Percentiles rank a stretch among this genome's conserved stretches.
phyloP scores from a whole-genome alignment of 495 filamentous ascomycete species.

The Elaphomyces granulatus region DNA sequence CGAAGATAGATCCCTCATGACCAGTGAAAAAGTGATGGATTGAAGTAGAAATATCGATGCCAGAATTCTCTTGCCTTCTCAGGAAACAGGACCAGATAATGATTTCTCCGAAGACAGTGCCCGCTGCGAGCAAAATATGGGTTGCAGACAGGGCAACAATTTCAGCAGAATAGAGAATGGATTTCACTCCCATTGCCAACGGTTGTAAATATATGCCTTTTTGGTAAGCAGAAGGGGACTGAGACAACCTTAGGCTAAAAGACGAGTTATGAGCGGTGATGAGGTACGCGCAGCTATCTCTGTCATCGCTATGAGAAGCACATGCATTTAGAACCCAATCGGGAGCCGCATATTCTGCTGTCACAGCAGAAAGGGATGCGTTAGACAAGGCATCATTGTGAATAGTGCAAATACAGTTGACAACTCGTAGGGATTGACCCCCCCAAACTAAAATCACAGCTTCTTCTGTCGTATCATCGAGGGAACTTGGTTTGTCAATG shows the following conservation, averaged over 20 bases:
- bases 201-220: slow-evolving; percentile 21
- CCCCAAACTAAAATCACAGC: slow-evolving; percentile 54
- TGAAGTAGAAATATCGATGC: slow-evolving; percentile 6
- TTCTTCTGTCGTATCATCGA: slow-evolving; percentile 11
- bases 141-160: slow-evolving; percentile 41
- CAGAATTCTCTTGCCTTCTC: not conserved
- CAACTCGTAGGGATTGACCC: slow-evolving; percentile 53
- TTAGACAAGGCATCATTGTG: slow-evolving; percentile 7
- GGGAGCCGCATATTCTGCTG: slow-evolving; percentile 30
- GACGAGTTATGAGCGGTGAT: slow-evolving; percentile 80
- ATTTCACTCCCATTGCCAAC: slow-evolving; percentile 56
- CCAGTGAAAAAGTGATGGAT: slow-evolving; percentile 66
- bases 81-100: slow-evolving; percentile 67
- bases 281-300: slow-evolving; percentile 23
- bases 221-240: slow-evolving; percentile 9
- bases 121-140: slow-evolving; percentile 61
- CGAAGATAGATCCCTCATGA: slow-evolving; percentile 91
- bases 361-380: slow-evolving; percentile 11
- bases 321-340: slow-evolving; percentile 83
- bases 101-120: slow-evolving; percentile 88
- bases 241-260: slow-evolving; percentile 27
- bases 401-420: slow-evolving; percentile 21
- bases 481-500: slow-evolving; percentile 9
- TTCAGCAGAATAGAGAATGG: slow-evolving; percentile 78
- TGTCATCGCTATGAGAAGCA: slow-evolving; percentile 12